Conservation (phyloP, 495 filamentous ascomycete species). For the Jackrogersella multiformis region DNA sequence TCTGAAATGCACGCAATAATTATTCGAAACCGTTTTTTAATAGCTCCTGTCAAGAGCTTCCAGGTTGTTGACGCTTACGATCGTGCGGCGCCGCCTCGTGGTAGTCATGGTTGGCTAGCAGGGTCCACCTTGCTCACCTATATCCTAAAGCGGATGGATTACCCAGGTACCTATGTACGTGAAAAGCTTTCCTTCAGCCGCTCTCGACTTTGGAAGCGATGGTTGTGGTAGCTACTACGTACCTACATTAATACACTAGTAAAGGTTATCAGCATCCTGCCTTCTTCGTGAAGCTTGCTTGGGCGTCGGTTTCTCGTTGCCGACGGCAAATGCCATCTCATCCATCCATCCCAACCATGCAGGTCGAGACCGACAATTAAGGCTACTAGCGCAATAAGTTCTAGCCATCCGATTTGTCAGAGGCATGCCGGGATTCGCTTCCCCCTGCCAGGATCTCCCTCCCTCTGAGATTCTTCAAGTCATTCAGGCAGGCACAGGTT, state of each 20-base stretch:
- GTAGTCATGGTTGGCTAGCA: conserved; percentile 23
- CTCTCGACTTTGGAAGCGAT: neutral
- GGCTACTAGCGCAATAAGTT: conserved; percentile 28
- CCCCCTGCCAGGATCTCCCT: neutral
- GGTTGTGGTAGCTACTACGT: neutral
- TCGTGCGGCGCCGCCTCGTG: conserved; percentile 33
- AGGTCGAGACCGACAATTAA: conserved; percentile 17
- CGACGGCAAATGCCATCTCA: conserved; percentile 21
- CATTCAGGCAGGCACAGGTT: conserved; percentile 7
- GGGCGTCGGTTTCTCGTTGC: conserved; percentile 3
- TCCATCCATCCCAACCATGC: neutral
- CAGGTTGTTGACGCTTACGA: conserved; percentile 13
- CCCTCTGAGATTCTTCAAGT: neutral
- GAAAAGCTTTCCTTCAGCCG: neutral
- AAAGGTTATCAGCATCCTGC: neutral
- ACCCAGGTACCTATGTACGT: too few relatives aligned
- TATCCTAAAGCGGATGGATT: neutral
- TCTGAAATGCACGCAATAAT: conserved; percentile 26
- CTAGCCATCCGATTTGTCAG: conserved; percentile 20
- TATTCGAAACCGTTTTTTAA: conserved; percentile 18
- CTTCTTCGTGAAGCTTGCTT: neutral
- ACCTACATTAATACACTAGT: too few relatives aligned
- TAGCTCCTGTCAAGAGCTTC: conserved; percentile 15
- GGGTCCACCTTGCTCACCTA: conserved; percentile 27
- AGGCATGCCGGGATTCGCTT: conserved; percentile 3